These are phyloP conservation scores for Acer saccharum DNA, from an alignment of 345 rosid species.

Conservation along the genomic window DNA sequence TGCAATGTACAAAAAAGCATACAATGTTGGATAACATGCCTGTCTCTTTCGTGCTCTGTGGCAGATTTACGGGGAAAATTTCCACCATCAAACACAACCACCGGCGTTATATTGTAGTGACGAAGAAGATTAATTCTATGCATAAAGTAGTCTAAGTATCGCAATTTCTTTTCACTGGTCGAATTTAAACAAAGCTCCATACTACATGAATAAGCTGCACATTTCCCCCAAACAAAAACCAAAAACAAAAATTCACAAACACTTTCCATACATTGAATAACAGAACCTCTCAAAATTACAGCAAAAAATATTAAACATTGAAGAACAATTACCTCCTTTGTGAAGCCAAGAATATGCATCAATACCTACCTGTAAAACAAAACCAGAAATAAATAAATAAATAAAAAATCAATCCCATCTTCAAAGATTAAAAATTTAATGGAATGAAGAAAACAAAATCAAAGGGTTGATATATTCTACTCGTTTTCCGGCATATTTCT, in stretches of 20 bases:
- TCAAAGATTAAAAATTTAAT: background rate
- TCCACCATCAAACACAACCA: slow-evolving; percentile 89
- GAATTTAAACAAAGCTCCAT: slow-evolving; percentile 89
- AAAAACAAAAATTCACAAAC: background rate
- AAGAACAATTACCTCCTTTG: slow-evolving; percentile 72
- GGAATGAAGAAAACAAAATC: background rate
- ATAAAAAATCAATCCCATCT: background rate
- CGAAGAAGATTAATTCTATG: slow-evolving; percentile 76
- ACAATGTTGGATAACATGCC: slow-evolving; percentile 28
- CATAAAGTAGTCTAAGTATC: slow-evolving; percentile 79
- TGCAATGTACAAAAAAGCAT: background rate
- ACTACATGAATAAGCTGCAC: slow-evolving; percentile 88
- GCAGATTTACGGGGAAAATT: slow-evolving; percentile 74
- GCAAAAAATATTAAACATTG: background rate
- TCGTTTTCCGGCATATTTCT: slow-evolving; percentile 75
- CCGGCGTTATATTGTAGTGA: slow-evolving; percentile 63
- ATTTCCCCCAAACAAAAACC: background rate
- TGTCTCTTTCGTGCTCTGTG: slow-evolving; percentile 68
- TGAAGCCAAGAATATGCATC: slow-evolving; percentile 96
- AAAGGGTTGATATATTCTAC: slow-evolving; percentile 28
- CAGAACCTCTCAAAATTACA: background rate
- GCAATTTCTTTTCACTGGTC: slow-evolving; percentile 56
- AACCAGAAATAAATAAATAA: slow-evolving; percentile 20
- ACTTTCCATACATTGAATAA: background rate
- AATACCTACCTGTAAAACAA: slow-evolving; percentile 73